Base-by-base conservation (phyloP, 805 yeast genomes). In the Starmera quercuum region DNA sequence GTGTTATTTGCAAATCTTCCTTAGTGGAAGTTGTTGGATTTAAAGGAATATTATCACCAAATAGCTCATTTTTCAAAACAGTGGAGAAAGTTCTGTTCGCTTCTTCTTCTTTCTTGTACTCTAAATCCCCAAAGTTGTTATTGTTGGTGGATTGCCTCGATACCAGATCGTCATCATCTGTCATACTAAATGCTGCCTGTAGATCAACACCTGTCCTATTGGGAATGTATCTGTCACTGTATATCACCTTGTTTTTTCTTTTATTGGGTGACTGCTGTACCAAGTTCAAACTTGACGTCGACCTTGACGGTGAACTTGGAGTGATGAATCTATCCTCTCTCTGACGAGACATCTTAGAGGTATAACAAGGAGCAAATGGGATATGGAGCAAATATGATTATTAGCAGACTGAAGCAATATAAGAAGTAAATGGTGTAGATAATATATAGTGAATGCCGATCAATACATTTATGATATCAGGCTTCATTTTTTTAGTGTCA, bases 141-240 rank as follows among this genome's bases (percentile, higher is more conserved):
- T 42, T 35, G 6, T 45, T 47, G 12, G 48, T 40, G 7, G 38
- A 37, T 22, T 48, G 49, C 30, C 54, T 56, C 17, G 49, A 42
- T 5, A 42, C 31, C 17, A 42, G 32, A 2, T 29, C 12, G 13
- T 45, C 49, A 17, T 38, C 42, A 31, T 41, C 42, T 30, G 42
- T 40, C 34, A 43, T 35, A 30, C 47, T 46, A 38, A 46, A 48
- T 6, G 95, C 95, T 0, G 96, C 86, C 49, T 85, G 92, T 12
- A 90, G 62, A 48, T 86, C 94, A 18, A 86, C 73, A 1, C 95
- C 95, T 2, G 84, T 78, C 31, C 98, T 61, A 39, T 74, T 77
- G 5, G 98, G 98, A 19, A 92, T 84, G 55, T 77, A 86, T 36
- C 97, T 64, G 56, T 88, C 98, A 41, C 83, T 78, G 58, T 82